Conservation (phyloP, 2,329 filamentous ascomycete species). For the Ascochyta lentis region DNA sequence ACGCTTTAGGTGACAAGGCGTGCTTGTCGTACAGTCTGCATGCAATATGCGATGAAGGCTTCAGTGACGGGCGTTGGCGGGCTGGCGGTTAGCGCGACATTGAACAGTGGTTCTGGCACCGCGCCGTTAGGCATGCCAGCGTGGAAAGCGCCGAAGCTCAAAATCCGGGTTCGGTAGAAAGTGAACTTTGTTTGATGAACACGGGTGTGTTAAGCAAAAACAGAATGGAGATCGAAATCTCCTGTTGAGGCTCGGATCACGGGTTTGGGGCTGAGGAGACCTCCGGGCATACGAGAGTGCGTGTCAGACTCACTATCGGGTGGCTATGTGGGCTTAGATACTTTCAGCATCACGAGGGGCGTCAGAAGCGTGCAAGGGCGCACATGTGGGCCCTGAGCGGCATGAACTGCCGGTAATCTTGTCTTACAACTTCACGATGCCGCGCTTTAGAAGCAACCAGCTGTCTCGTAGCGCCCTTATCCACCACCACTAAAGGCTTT, state of each 20-base stretch:
- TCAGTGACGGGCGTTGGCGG: neutral
- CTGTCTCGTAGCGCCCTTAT: neutral
- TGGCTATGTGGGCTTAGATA: neutral
- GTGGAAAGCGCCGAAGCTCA: conserved; percentile 1
- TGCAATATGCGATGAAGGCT: neutral
- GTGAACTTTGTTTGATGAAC: conserved; percentile 7
- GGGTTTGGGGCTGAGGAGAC: neutral
- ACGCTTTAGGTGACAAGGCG: neutral
- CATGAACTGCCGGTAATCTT: neutral
- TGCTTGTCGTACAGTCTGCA: neutral
- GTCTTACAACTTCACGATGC: conserved; percentile 1
- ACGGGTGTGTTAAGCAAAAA: neutral
- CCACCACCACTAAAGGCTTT: neutral
- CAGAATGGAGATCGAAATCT: neutral
- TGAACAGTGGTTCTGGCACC: conserved; percentile 5
- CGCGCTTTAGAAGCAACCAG: conserved; percentile 3
- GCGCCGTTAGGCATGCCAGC: conserved; percentile 10
- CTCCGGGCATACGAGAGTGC: neutral
- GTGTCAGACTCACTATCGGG: neutral
- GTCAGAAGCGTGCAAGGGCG: conserved; percentile 1
- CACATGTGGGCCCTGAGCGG: neutral
- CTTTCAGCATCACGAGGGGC: neutral
- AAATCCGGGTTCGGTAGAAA: neutral
- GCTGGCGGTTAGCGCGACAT: conserved; percentile 1
- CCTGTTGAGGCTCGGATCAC: neutral